Evolutionary conservation across 2,329 filamentous ascomycete genomes (phyloP).

Genomic region (Penicillium expansum): DNA sequence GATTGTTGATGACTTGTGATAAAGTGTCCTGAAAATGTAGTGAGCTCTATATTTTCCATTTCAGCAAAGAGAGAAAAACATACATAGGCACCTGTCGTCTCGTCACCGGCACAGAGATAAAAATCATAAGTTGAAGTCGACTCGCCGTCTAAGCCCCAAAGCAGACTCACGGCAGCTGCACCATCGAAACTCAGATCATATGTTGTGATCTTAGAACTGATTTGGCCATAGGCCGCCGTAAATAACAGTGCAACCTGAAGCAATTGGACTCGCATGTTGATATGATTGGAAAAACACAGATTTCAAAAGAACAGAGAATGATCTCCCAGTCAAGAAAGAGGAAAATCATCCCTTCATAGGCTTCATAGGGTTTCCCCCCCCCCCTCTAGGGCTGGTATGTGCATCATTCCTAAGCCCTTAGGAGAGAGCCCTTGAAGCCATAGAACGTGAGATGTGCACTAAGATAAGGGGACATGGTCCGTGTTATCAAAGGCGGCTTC

Average conservation of each 20-base stretch:
- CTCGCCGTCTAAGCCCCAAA: conserved; percentile 19
- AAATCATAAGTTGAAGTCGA: conserved; percentile 50
- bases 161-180: conserved; percentile 47
- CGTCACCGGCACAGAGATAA: conserved; percentile 60
- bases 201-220: conserved; percentile 44
- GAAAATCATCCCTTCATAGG: conserved; percentile 6
- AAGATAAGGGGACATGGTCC: not conserved
- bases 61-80: conserved; percentile 3
- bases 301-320: not conserved
- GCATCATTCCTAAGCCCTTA: not conserved
- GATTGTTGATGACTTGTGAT: conserved; percentile 39
- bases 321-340: not conserved
- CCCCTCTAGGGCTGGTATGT: not conserved
- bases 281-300: conserved; percentile 10
- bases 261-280: conserved; percentile 31
- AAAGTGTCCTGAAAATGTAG: conserved; percentile 40
- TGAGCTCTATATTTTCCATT: not conserved
- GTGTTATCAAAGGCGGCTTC: conserved; percentile 1
- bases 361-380: too few species aligned
- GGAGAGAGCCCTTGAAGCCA: not conserved
- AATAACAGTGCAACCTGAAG: conserved; percentile 40
- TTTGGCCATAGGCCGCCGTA: conserved; percentile 40
- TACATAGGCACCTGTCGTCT: conserved; percentile 50
- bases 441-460: not conserved
- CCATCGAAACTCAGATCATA: conserved; percentile 51